Evolutionary conservation across 345 rosid species (phyloP), one percentile per base, ranked within the genome.

Genomic region (Euphorbia peplus): DNA sequence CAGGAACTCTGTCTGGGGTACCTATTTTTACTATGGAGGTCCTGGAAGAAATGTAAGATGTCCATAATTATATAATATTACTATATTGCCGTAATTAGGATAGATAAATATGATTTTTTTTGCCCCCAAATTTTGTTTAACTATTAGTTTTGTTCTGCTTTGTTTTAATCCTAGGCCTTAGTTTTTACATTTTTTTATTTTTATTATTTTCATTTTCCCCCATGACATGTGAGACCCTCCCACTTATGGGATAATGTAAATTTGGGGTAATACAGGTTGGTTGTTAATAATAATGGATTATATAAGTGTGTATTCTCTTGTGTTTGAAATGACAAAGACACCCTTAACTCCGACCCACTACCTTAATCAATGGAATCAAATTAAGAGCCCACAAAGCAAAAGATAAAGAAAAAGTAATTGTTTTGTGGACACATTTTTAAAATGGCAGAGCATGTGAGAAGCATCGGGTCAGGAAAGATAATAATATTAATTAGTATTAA

Each of bases 11-110:
- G 80, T 63, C 9, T 76, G 80, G 80, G 80, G 80, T 6, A 76
- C 72, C 67, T 76, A 72, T 29, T 72, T 76, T 58, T 76, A 76
- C 46, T 76, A 76, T 58, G 80, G 80, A 16, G 80, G 80, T 19
- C 80, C 80, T 50, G 80, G 80, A 24, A 72, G 76, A 60, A 76
- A 72, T 72, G 76, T 76, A 24, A 71, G 73, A 24, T 76, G 80
- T 51, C 76, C 76, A 6, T 76, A 64, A 63, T 12, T 12, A 50
- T 55, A n/a, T 6, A 32, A 59, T 11, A 29, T 26, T 0, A 21
- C 12, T 18, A 5, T 25, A 35, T 35, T 18, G 44, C 32, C 21
- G 52, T 16, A 66, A 46, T 26, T 41, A 73, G 53, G 46, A n/a
- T 53, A 56, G 37, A 39, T 4, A 35, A 25, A 19, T 3, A 55